These are phyloP conservation scores for Chrysosporium queenslandicum DNA, from an alignment of 2,329 filamentous ascomycete genomes.

Conservation along the genomic window DNA sequence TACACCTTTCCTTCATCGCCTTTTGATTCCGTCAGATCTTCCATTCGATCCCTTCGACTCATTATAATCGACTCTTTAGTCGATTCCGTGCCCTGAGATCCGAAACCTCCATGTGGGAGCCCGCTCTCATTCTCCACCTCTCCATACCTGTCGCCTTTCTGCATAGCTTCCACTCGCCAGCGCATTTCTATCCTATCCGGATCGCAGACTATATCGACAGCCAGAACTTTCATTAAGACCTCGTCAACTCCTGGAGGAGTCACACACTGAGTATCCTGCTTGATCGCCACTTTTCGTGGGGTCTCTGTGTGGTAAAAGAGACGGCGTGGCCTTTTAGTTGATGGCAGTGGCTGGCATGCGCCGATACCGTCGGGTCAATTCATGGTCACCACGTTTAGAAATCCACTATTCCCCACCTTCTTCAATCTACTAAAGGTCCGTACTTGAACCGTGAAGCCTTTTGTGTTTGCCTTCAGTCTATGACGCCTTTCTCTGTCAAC, in stretches of 20 bases:
- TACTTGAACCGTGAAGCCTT: not conserved
- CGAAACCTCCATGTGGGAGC: conserved; percentile 7
- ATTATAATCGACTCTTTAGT: not conserved
- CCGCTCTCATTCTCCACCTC: not conserved
- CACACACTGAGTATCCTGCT: not conserved
- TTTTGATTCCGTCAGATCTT: not conserved
- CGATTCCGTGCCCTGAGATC: conserved; percentile 4
- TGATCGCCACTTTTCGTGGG: not conserved
- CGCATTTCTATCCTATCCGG: not conserved
- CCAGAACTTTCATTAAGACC: not conserved
- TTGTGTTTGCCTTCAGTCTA: not conserved
- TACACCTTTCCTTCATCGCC: conserved; percentile 16
- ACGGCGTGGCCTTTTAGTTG: conserved; percentile 1
- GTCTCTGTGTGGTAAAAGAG: not conserved
- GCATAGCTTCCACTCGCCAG: not conserved
- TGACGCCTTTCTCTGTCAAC: not conserved
- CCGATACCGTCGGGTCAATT: not conserved
- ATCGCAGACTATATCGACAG: not conserved
- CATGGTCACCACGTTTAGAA: not conserved
- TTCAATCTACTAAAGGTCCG: not conserved
- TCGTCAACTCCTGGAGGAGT: not conserved
- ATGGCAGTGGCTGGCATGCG: conserved; percentile 8
- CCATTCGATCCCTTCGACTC: not conserved
- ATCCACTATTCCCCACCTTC: not conserved
- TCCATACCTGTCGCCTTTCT: not conserved